Evolutionary conservation across 2,329 filamentous ascomycete genomes (phyloP), one percentile per base, ranked within the genome.

Genomic region (Orbilia blumenaviensis): DNA sequence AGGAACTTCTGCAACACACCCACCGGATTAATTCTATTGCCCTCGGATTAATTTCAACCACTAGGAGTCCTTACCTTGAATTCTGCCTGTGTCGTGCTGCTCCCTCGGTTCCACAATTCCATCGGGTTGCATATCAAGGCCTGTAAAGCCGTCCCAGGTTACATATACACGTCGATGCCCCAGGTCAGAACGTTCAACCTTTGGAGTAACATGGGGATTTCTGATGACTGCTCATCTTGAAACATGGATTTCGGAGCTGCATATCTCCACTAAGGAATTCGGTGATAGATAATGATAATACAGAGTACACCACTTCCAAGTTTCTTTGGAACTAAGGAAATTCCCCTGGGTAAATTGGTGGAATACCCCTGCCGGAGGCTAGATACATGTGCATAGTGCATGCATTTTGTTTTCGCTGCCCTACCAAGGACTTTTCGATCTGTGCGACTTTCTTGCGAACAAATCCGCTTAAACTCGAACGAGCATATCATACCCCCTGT

Each of bases 1-100:
- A 73, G 61, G 41, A 62, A 29, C 23, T 50, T 61, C 63, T 68
- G 72, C 72, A 69, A 76, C 72, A 76, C 72, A 69, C 64, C 64
- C 72, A 76, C 64, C 72, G 72, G 72, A 76, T 76, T 76, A 76
- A 76, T 76, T 76, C 14, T 52, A 23, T 29, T 63, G 46, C 52
- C 21, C 72, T 66, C 64, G 72, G 64, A 69, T 76, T 69, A 76
- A 69, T 76, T 56, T 64, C 58, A 54, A 61, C 64, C 63, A 76
- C 58, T 68, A 64, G 71, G 71, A 68, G 58, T 58, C 52, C 67
- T 67, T 69, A 56, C 58, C 64, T 76, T 32, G 56, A 60, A 75
- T 75, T 75, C 48, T 68, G 71, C 71, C 71, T 75, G 62, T 75
- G 71, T 52, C 46, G 54, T 68, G 63, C 46, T 68, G 44, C 42